Percentiles rank a stretch among this genome's conserved stretches.
Conservation (phyloP, 2,329 filamentous ascomycete species). For the Fusarium dlaminii region DNA sequence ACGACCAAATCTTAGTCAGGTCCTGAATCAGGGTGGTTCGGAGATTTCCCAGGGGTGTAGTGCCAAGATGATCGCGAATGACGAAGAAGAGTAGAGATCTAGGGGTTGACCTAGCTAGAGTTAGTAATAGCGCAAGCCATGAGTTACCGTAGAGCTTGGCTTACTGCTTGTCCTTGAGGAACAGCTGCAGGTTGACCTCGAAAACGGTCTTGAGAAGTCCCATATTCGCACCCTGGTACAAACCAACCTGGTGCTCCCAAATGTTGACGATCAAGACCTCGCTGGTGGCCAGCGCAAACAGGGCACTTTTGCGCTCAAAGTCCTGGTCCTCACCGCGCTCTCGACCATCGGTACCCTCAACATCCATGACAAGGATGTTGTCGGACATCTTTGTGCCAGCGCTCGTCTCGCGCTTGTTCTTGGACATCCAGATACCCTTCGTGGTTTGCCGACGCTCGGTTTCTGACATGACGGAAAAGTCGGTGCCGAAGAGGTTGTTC, state of each 20-base stretch:
- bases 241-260: constrained; percentile 97
- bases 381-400: constrained; percentile 79
- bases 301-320: constrained; percentile 96
- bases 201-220: constrained; percentile 98
- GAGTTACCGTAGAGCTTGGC: constrained; percentile 44
- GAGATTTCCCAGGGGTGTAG: constrained; percentile 88
- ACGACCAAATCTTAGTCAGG: constrained; percentile 89
- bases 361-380: constrained; percentile 99
- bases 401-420: constrained; percentile 78
- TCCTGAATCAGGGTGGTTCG: constrained; percentile 92
- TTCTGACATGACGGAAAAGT: constrained; percentile 98
- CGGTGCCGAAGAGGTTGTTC: constrained; percentile 93
- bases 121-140: constrained; percentile 30
- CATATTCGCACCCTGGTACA: constrained; percentile 99
- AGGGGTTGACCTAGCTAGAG: constrained; percentile 73
- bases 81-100: constrained; percentile 97
- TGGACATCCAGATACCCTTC: constrained; percentile 99
- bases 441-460: constrained; percentile 93
- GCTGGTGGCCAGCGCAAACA: constrained; percentile 96
- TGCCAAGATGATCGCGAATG: constrained; percentile 95
- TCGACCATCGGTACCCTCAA: constrained; percentile 95
- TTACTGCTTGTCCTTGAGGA: constrained; percentile 93
- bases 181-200: constrained; percentile 96
- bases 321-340: constrained; percentile 98
- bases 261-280: constrained; percentile 99